These are phyloP conservation scores for Wickerhamiella domercqiae DNA, from an alignment of 805 yeast genomes.

Conservation along the genomic window DNA sequence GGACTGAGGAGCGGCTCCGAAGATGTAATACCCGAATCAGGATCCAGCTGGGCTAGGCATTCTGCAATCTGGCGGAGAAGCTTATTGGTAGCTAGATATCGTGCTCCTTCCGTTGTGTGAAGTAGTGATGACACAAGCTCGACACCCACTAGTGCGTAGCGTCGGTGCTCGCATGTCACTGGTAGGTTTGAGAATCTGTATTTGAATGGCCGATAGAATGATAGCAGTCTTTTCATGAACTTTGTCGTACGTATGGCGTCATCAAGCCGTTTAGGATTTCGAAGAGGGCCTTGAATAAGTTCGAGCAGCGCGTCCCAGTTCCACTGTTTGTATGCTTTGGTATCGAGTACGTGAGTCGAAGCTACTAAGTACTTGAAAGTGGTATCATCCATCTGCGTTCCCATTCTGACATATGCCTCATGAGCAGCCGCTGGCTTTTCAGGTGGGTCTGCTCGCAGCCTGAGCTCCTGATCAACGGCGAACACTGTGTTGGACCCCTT, in stretches of 20 bases:
- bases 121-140: constrained; percentile 54
- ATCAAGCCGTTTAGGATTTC: constrained; percentile 54
- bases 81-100: constrained; percentile 48
- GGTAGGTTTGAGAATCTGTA: constrained; percentile 51
- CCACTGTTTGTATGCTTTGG: constrained; percentile 76
- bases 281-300: constrained; percentile 71
- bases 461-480: not conserved
- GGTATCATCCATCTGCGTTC: constrained; percentile 40
- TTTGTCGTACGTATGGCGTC: constrained; percentile 69
- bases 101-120: constrained; percentile 47
- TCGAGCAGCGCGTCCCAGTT: constrained; percentile 64
- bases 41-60: constrained; percentile 72
- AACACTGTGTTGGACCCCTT: constrained; percentile 28
- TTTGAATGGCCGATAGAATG: constrained; percentile 86
- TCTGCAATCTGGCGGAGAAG: constrained; percentile 79
- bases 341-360: constrained; percentile 55
- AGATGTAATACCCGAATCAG: constrained; percentile 57
- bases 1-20: constrained; percentile 60
- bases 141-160: constrained; percentile 59
- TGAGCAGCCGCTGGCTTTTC: not conserved
- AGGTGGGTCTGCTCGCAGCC: not conserved
- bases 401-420: constrained; percentile 20
- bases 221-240: constrained; percentile 65
- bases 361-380: constrained; percentile 50
- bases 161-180: constrained; percentile 33